phyloP scores from a whole-genome alignment of 1,284 basidiomycete genomes.

The Sporisorium exsertum region DNA sequence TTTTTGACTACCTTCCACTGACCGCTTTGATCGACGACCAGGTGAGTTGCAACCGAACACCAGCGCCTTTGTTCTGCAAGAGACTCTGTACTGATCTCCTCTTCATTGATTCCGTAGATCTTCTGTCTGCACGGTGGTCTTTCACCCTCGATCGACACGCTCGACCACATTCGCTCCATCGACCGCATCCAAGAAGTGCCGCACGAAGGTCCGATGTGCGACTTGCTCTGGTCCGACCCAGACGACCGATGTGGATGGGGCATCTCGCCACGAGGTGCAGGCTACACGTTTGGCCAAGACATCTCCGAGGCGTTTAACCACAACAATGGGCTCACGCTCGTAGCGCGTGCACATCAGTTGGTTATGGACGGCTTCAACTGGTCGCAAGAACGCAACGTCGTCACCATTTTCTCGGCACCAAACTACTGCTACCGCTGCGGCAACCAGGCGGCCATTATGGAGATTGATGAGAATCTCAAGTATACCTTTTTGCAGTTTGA shows the following conservation, averaged over 20 bases:
- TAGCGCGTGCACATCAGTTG: constrained; percentile 74
- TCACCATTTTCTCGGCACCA: constrained; percentile 98
- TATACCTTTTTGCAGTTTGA: constrained; percentile 99
- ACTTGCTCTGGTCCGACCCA: constrained; percentile 98
- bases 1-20: constrained; percentile 97
- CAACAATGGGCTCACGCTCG: constrained; percentile 96
- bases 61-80: background rate
- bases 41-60: constrained; percentile 74
- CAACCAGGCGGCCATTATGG: constrained; percentile 99
- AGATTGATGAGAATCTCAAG: constrained; percentile 98
- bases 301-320: constrained; percentile 98
- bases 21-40: constrained; percentile 98
- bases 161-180: constrained; percentile 97
- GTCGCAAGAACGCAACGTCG: constrained; percentile 99
- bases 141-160: constrained; percentile 98
- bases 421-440: constrained; percentile 93
- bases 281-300: constrained; percentile 99
- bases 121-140: constrained; percentile 99
- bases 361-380: constrained; percentile 99
- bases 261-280: constrained; percentile 97
- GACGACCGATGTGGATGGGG: constrained; percentile 99
- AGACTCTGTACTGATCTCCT: background rate
- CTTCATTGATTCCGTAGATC: constrained; percentile 74
- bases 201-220: constrained; percentile 99
- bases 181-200: constrained; percentile 99